These are phyloP conservation scores for Euphorbia lathyris DNA, from an alignment of 345 rosid genomes.

Conservation along the genomic window DNA sequence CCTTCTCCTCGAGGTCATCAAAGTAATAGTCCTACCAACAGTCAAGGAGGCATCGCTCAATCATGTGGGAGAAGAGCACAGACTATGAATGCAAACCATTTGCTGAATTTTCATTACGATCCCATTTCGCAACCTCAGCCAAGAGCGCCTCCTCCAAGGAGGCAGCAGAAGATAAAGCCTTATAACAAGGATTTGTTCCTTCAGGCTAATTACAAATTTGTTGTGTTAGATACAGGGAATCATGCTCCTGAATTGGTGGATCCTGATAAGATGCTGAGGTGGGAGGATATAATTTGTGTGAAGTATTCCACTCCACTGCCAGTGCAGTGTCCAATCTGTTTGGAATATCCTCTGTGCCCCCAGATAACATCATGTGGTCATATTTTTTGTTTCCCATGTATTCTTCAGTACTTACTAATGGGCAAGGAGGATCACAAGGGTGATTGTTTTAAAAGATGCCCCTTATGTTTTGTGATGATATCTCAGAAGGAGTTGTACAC, in stretches of 20 bases:
- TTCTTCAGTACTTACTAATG: conserved; percentile 69
- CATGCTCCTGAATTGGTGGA: conserved; percentile 66
- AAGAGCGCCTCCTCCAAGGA: conserved; percentile 60
- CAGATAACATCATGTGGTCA: conserved; percentile 98
- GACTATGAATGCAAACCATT: conserved; percentile 70
- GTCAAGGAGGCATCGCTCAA: conserved; percentile 43
- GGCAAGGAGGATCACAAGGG: conserved; percentile 66
- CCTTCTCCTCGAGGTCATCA: conserved; percentile 39
- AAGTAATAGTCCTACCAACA: conserved; percentile 30
- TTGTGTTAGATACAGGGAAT: conserved; percentile 71
- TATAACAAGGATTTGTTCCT: conserved; percentile 90
- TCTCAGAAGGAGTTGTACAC: conserved; percentile 79
- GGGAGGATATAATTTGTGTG: conserved; percentile 91
- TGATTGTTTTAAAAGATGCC: conserved; percentile 75
- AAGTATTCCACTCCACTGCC: conserved; percentile 74
- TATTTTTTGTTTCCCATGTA: conserved; percentile 91
- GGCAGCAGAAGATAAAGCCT: conserved; percentile 63
- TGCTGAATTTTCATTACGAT: conserved; percentile 91
- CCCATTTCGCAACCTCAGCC: conserved; percentile 63
- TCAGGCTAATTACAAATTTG: conserved; percentile 94
- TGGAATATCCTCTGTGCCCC: conserved; percentile 87
- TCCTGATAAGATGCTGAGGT: conserved; percentile 82
- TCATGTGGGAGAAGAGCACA: conserved; percentile 67
- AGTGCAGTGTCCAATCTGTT: conserved; percentile 93
- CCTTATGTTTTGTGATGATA: conserved; percentile 86